Evolutionary conservation across 164 flowering plant genomes (phyloP).

Genomic region (Vitis rupestris): DNA sequence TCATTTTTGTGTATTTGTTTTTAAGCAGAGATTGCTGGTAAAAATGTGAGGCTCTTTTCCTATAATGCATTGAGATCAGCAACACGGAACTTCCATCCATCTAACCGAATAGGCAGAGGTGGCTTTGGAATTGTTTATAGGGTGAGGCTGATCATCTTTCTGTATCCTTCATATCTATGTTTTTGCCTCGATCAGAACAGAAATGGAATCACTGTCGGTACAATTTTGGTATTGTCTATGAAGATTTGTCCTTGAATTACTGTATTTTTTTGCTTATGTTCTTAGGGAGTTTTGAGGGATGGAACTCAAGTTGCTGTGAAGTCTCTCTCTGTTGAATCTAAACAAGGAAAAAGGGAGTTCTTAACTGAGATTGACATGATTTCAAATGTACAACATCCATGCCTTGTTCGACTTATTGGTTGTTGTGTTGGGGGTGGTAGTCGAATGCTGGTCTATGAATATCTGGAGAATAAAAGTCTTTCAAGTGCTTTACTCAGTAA

Average conservation of each 20-base stretch:
- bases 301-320: too few species aligned
- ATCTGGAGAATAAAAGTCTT: slow-evolving; percentile 25
- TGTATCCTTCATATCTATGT: too few species aligned
- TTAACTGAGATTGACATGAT: slow-evolving; percentile 26
- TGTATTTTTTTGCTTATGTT: too few species aligned
- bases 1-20: too few species aligned
- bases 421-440: slow-evolving; percentile 19
- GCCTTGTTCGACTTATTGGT: slow-evolving; percentile 26
- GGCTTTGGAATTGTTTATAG: slow-evolving; percentile 23
- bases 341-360: slow-evolving; percentile 25
- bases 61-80: slow-evolving; percentile 19
- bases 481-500: slow-evolving; percentile 18
- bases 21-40: slow-evolving; percentile 13
- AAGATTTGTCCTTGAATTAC: too few species aligned
- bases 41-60: slow-evolving; percentile 25
- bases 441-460: slow-evolving; percentile 24
- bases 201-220: too few species aligned
- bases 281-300: too few species aligned
- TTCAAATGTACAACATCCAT: slow-evolving; percentile 25
- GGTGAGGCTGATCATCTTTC: neutral
- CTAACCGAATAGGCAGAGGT: slow-evolving; percentile 19
- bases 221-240: too few species aligned
- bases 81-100: slow-evolving; percentile 19
- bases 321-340: slow-evolving; percentile 16
- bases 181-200: too few species aligned